Base-by-base conservation (phyloP, 306 rosid genomes). In the Abrus pulchellus region DNA sequence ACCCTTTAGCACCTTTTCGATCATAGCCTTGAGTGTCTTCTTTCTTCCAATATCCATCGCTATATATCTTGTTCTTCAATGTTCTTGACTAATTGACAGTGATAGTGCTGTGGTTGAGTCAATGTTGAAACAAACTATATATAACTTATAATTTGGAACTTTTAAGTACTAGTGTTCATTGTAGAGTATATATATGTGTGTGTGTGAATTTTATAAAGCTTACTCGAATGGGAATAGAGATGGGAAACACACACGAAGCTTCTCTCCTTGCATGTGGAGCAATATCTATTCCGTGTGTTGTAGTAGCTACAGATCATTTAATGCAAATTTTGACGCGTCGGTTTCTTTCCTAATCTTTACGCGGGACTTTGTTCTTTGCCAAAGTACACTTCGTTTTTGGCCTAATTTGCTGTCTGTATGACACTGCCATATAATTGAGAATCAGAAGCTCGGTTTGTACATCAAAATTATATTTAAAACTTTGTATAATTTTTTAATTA, bases 271-370 rank as follows among this genome's bases (percentile, higher is more conserved):
- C 53, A 64, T 45, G 79, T 72, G 74, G 84, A 52, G 79, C 65
- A 77, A 77, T 62, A 67, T 57, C 41, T 29, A 55, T 44, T 53
- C 72, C 80, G 78, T 67, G 80, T 83, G 27, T 32, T 45, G 73
- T 52, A 33, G 53, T 56, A 48, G 45, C 1, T 65, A 61, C 84
- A 48, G 13, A 48, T 7, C 75, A 79, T 79, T 84, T 57, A 84
- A 56, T 84, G 78, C 85, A 70, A 59, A 57, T 1, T 64, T 75
- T 75, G 83, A 87, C 90, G 86, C 83, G 90, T 84, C 82, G 76
- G 74, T 76, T 76, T 54, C 76, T 9, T 49, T 5, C 33, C 27
- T 6, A 40, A 33, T 53, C 41, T 69, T 76, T 33, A 84, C 87
- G 75, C 87, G 82, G 87, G 73, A 68, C 87, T 68, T 52, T 40